Conservation (phyloP, 345 rosid species). For the Boechera divaricarpa region DNA sequence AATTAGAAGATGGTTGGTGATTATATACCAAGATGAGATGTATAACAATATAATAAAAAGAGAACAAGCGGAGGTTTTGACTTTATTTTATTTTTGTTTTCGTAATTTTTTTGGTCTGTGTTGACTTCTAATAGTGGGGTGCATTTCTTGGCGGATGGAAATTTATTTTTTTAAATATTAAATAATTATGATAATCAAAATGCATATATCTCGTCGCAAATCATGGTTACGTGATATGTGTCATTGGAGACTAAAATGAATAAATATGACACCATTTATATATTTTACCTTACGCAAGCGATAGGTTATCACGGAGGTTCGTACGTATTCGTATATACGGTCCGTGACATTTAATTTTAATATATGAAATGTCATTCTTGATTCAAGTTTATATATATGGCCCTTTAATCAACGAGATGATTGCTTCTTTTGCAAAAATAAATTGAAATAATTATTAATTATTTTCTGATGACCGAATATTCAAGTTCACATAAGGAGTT, state of each 20-base stretch:
- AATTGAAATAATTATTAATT: constrained; percentile 2
- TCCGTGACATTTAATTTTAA: constrained; percentile 26
- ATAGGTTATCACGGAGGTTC: constrained; percentile 42
- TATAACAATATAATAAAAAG: constrained; percentile 1
- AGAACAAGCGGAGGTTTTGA: constrained; percentile 30
- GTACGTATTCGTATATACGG: constrained; percentile 26
- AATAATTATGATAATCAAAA: background rate
- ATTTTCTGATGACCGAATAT: background rate
- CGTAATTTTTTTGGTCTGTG: constrained; percentile 27
- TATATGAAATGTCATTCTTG: constrained; percentile 21
- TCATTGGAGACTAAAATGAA: constrained; percentile 27
- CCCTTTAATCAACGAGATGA: constrained; percentile 24
- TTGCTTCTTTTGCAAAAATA: constrained; percentile 24
- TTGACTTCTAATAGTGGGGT: constrained; percentile 47
- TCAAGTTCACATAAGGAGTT: constrained; percentile 14
- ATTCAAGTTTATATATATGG: background rate
- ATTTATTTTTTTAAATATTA: background rate
- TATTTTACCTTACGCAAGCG: constrained; percentile 34
- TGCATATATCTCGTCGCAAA: constrained; percentile 43
- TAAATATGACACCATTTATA: constrained; percentile 16
- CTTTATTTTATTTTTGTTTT: constrained; percentile 30
- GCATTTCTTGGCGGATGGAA: constrained; percentile 43
- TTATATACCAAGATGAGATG: constrained; percentile 30
- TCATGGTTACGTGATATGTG: constrained; percentile 40
- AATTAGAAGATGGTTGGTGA: constrained; percentile 39